These are phyloP conservation scores for Grosmannia huntii DNA, from an alignment of 2,329 filamentous ascomycete genomes.

Conservation along the genomic window DNA sequence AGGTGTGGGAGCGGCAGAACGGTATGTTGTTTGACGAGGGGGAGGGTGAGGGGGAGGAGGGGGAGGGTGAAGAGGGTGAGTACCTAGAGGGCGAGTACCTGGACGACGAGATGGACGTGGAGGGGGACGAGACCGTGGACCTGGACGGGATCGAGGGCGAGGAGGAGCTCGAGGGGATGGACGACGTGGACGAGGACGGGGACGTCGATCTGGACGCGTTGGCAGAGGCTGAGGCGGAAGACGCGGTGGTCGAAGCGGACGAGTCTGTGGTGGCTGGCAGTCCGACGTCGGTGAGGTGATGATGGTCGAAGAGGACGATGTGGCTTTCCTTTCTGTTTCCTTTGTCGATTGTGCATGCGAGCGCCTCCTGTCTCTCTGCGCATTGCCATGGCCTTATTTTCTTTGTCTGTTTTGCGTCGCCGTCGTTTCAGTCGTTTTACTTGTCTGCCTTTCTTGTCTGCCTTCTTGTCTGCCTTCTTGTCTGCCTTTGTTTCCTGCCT, in stretches of 20 bases:
- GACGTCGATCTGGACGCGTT: too few species aligned
- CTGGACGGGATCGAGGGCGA: neutral
- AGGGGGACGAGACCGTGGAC: neutral
- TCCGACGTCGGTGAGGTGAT: neutral
- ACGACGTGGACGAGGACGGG: neutral
- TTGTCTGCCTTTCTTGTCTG: neutral
- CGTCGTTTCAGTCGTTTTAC: too few species aligned
- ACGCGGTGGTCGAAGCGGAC: too few species aligned
- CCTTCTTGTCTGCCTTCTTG: neutral
- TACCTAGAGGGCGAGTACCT: too few species aligned
- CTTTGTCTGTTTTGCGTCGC: neutral
- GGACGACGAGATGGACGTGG: too few species aligned
- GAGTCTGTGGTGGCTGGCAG: neutral
- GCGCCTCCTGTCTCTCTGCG: neutral
- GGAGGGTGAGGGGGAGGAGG: neutral
- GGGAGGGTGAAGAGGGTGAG: neutral
- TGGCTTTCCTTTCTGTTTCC: neutral
- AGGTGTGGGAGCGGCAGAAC: slow-evolving; percentile 60
- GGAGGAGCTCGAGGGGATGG: neutral
- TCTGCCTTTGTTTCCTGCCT: neutral
- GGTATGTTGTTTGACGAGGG: slow-evolving; percentile 32
- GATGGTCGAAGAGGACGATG: too few species aligned
- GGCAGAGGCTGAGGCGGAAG: neutral
- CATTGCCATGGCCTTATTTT: neutral
- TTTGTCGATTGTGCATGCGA: neutral